phyloP scores from a whole-genome alignment of 2,329 filamentous ascomycete genomes.

The Hymenoscyphus repandus region DNA sequence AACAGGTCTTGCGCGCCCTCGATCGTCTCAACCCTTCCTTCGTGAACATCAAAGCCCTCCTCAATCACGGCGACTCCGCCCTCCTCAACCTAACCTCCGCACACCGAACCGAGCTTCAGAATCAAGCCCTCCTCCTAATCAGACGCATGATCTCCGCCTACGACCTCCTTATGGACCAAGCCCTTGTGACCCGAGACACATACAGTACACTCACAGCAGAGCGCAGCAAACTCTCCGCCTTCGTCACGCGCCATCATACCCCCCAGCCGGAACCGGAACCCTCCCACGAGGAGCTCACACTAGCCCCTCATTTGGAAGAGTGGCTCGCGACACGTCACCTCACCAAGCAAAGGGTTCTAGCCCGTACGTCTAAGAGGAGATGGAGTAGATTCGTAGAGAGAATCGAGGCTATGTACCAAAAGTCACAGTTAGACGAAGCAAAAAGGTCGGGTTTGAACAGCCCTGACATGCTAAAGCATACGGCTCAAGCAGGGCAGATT shows the following conservation, averaged over 20 bases:
- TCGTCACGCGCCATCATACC: constrained; percentile 26
- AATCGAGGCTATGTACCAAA: too few species aligned
- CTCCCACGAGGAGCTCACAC: neutral
- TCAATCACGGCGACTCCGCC: constrained; percentile 19
- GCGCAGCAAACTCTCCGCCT: constrained; percentile 33
- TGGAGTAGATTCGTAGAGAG: too few species aligned
- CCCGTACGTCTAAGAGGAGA: neutral
- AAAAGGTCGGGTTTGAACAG: too few species aligned
- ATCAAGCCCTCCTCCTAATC: constrained; percentile 22
- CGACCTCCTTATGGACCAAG: constrained; percentile 27
- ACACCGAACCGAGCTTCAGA: constrained; percentile 8
- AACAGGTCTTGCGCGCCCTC: constrained; percentile 47
- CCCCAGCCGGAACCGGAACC: neutral
- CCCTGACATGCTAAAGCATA: too few species aligned
- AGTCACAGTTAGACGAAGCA: too few species aligned
- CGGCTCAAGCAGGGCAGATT: neutral
- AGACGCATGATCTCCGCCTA: constrained; percentile 31
- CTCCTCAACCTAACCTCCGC: neutral
- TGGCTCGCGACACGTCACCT: too few species aligned
- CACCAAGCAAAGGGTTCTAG: too few species aligned
- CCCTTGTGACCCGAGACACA: constrained; percentile 22
- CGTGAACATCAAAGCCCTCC: constrained; percentile 24
- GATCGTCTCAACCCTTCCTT: constrained; percentile 35
- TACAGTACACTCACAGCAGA: constrained; percentile 25
- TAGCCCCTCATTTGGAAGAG: too few species aligned